Base-by-base conservation (phyloP, 495 filamentous ascomycete genomes). In the Aspergillus ellipticus region DNA sequence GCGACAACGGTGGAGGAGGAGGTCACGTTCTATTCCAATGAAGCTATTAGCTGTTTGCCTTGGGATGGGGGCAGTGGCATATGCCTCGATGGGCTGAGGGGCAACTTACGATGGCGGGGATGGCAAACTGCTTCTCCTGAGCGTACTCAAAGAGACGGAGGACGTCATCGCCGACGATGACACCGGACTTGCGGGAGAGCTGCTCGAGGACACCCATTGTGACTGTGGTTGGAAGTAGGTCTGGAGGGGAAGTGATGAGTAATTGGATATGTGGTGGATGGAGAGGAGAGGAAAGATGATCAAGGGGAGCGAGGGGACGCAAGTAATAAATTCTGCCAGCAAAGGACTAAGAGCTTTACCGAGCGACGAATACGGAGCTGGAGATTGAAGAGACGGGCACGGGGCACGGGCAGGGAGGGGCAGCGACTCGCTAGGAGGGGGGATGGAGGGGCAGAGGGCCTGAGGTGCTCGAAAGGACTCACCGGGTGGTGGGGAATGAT, bases 1-100 rank as follows among this genome's bases (percentile, higher is more conserved):
- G 91, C 85, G 58, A 96, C 85, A 47, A 88, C 90, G 48, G 92
- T 96, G 58, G 89, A 94, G 49, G 88, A 92, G 46, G 90, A 96
- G 61, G 94, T 97, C 64, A 96, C 89, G 73, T 96, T 94, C 75
- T 78, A 52, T 57, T 3, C 13, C 15, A 15, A 17, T 19, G 42
- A 45, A 10, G 35, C 22, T 35, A 35, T 61, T 28, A 53, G 39
- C 31, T 55, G 31, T 46, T 51, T 29, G 24, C 49, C 3, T 11
- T 19, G 20, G 8, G 3, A 20, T 17, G 19, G 24, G 3, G 24
- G 24, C 24, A 28, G n/a, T n/a, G n/a, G n/a, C 7, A 28, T 28
- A 28, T 28, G 24, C 24, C 24, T 28, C 24, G 24, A 28, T 28
- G 24, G 24, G 15, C 10, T 35, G 11, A 17, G 9, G 37, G 21